Percentiles rank a stretch among this genome's conserved stretches.
These are phyloP conservation scores for Emergomyces orientalis DNA, from an alignment of 2,329 filamentous ascomycete species.

Conservation along the genomic window DNA sequence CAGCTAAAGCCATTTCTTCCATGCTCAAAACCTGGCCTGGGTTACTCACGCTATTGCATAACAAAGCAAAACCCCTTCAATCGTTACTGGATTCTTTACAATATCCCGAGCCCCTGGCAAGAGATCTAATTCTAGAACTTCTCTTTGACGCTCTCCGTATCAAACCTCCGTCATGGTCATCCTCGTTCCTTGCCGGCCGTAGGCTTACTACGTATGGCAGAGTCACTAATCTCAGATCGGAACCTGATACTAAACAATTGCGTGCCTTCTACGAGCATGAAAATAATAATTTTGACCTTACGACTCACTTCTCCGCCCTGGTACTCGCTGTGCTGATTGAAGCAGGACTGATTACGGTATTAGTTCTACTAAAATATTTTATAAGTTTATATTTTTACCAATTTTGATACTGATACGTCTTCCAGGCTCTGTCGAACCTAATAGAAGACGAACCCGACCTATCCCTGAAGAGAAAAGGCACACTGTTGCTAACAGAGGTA, in stretches of 20 bases:
- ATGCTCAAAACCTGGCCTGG: constrained; percentile 92
- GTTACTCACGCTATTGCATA: constrained; percentile 77
- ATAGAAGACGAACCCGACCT: constrained; percentile 42
- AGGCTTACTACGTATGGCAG: constrained; percentile 93
- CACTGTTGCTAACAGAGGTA: constrained; percentile 80
- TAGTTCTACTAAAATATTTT: neutral
- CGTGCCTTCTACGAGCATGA: constrained; percentile 55
- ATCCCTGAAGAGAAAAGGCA: constrained; percentile 72
- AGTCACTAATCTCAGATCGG: constrained; percentile 70
- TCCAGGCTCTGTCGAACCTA: constrained; percentile 40
- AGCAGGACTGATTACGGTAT: constrained; percentile 57
- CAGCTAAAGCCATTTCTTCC: constrained; percentile 83
- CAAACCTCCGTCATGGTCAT: constrained; percentile 89
- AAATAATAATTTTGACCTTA: constrained; percentile 58
- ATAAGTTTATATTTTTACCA: neutral
- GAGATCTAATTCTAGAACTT: constrained; percentile 78
- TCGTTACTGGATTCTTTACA: constrained; percentile 65
- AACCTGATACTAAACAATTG: constrained; percentile 45
- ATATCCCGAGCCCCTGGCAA: constrained; percentile 46
- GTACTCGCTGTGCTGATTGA: constrained; percentile 77
- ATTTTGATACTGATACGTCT: constrained; percentile 16
- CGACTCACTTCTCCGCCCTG: constrained; percentile 88
- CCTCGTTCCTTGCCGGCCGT: constrained; percentile 85
- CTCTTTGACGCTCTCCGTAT: constrained; percentile 78
- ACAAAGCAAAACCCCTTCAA: constrained; percentile 71